These are phyloP conservation scores for Petunia axillaris DNA, from an alignment of 257 asterid genomes.

Conservation along the genomic window DNA sequence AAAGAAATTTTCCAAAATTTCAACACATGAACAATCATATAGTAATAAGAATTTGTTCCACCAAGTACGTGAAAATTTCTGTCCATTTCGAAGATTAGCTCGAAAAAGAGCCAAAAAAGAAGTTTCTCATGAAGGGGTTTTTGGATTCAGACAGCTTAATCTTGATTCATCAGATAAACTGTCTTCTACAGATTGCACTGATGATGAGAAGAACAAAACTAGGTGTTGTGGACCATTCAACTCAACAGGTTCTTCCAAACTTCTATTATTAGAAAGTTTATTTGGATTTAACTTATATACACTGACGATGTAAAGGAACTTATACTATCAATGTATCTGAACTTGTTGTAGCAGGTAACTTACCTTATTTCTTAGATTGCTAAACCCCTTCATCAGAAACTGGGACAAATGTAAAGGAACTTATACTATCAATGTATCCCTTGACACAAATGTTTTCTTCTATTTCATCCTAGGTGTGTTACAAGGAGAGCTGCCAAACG, in stretches of 20 bases:
- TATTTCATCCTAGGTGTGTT: not conserved
- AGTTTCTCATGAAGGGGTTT: conserved; percentile 14
- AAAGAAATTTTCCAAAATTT: conserved; percentile 28
- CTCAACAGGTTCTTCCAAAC: conserved; percentile 42
- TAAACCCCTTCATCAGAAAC: not conserved
- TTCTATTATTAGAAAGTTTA: not conserved
- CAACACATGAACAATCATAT: conserved; percentile 41
- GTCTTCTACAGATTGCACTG: conserved; percentile 33
- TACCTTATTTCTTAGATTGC: not conserved
- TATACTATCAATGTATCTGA: not conserved
- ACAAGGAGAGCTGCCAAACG: conserved; percentile 45
- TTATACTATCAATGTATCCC: too few species aligned
- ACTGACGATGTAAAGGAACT: too few species aligned
- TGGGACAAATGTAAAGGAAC: too few species aligned
- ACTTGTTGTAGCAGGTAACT: not conserved
- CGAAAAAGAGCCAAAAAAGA: conserved; percentile 34
- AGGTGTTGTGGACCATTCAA: conserved; percentile 13
- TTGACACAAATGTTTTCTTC: not conserved
- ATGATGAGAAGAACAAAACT: conserved; percentile 18
- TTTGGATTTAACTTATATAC: not conserved
- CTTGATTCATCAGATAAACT: conserved; percentile 21
- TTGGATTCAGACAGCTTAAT: conserved; percentile 25
- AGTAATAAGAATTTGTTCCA: conserved; percentile 52
- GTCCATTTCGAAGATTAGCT: conserved; percentile 58
- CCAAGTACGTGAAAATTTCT: conserved; percentile 61